phyloP scores from a whole-genome alignment of 768 basidiomycete species.

The Cyclocybe cylindracea region DNA sequence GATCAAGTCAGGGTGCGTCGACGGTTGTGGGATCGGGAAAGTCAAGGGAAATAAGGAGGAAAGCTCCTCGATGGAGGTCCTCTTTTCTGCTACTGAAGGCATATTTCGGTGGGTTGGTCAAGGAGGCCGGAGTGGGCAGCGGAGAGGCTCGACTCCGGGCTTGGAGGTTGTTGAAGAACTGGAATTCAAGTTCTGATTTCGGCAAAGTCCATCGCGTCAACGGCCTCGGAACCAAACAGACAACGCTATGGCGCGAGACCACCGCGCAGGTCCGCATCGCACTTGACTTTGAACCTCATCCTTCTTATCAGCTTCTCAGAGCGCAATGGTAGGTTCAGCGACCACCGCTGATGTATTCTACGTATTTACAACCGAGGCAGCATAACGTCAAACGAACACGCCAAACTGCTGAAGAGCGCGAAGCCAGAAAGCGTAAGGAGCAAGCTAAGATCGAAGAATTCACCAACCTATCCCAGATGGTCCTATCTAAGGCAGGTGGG shows the following conservation, averaged over 20 bases:
- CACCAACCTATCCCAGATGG: slow-evolving; percentile 59
- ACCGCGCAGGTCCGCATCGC: not conserved
- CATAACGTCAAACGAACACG: slow-evolving; percentile 69
- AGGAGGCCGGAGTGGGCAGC: slow-evolving; percentile 1
- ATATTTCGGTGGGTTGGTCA: slow-evolving; percentile 32
- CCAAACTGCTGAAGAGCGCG: slow-evolving; percentile 60
- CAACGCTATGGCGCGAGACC: not conserved
- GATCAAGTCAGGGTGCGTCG: slow-evolving; percentile 76
- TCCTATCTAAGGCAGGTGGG: slow-evolving; percentile 61
- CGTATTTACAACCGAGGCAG: slow-evolving; percentile 33
- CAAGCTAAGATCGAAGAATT: slow-evolving; percentile 77
- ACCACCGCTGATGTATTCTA: not conserved
- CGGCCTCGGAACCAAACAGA: slow-evolving; percentile 11
- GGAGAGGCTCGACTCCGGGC: not conserved
- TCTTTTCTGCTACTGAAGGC: slow-evolving; percentile 57
- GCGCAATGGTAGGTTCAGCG: slow-evolving; percentile 6
- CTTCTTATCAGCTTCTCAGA: not conserved
- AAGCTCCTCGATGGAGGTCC: slow-evolving; percentile 47
- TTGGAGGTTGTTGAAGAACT: not conserved
- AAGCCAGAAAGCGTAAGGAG: slow-evolving; percentile 70
- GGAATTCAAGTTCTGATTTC: not conserved
- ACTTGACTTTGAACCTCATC: not conserved
- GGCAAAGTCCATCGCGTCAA: not conserved
- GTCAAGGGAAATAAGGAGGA: slow-evolving; percentile 78
- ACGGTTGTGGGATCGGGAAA: slow-evolving; percentile 79